Conservation (phyloP, 306 rosid species). For the Castanospermum australe region DNA sequence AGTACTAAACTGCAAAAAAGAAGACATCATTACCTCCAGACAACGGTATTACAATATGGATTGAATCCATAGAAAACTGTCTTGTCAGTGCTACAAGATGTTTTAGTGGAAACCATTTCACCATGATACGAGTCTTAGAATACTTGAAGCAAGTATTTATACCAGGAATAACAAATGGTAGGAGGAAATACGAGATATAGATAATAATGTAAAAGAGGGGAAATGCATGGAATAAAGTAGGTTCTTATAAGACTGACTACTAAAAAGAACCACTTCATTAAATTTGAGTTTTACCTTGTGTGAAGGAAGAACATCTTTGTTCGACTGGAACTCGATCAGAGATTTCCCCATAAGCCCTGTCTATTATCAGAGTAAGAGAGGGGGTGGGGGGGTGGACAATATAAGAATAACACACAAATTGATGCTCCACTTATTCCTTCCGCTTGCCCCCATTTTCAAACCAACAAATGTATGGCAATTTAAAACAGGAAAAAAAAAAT, state of each 20-base stretch:
- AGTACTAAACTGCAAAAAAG: slow-evolving; percentile 67
- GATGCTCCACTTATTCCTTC: slow-evolving; percentile 13
- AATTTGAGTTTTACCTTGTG: slow-evolving; percentile 67
- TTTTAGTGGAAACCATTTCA: background rate
- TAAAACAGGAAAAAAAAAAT: background rate
- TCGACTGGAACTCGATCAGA: slow-evolving; percentile 82
- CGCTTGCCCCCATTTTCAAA: slow-evolving; percentile 5
- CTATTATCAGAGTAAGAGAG: slow-evolving; percentile 48
- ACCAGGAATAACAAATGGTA: background rate
- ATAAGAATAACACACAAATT: slow-evolving; percentile 22
- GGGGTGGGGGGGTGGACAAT: background rate
- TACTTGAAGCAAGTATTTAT: background rate
- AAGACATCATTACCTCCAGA: slow-evolving; percentile 8
- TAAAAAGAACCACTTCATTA: background rate
- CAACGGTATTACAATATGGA: slow-evolving; percentile 4
- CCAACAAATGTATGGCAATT: background rate
- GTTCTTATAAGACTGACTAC: background rate
- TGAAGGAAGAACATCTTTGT: slow-evolving; percentile 93
- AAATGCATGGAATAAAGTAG: background rate
- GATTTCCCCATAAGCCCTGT: slow-evolving; percentile 96
- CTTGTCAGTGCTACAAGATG: background rate
- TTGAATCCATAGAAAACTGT: background rate
- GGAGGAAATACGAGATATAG: background rate
- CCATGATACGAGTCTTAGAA: background rate
- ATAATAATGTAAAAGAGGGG: background rate